Base-by-base conservation (phyloP, 768 basidiomycete species). In the Leccinum uliginosum region DNA sequence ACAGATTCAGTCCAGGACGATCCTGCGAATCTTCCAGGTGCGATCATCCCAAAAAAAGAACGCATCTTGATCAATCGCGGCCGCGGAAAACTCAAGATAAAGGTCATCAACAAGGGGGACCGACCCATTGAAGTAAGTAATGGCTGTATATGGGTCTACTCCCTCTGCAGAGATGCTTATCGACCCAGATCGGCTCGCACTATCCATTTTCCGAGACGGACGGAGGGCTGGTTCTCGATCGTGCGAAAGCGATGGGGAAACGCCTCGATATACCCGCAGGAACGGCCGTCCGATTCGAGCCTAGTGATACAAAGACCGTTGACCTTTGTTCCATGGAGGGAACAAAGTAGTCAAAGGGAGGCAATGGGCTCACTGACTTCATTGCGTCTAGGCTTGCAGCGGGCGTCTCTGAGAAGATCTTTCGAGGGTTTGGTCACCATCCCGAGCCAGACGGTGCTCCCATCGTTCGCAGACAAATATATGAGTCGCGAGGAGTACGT, bases 121-220 rank as follows among this genome's bases (percentile, higher is more conserved):
- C 78, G 96, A 26, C 96, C 96, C 12, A 86, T 98, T 49, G 95
- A 98, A 78, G 91, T 89, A 57, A 53, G 71, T 43, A 19, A n/a
- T 10, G 40, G 19, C 19, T 43, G 5, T 75, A 4, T 26, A 55
- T 47, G 48, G 24, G 43, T 34, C 44, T 32, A 58, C 24, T n/a
- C 55, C 34, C n/a, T 7, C 29, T 24, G n/a, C 15, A 6, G 34
- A 43, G 26, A 34, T 45, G 57, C 57, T 60, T 47, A 59, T 48
- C 29, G 32, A 9, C 43, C 35, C 44, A 94, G 88, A 82, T 97
- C 55, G 95, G 96, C 3, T 96, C 93, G 0, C 94, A 98, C 68
- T 98, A 95, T 72, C 91, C 88, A 59, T 97, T 99, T 72, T 79
- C 89, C 59, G 96, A 98, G 75, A 89, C 90, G 3, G 98, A 98